Conservation (phyloP, 768 basidiomycete species). For the Neoboletus magnificus region DNA sequence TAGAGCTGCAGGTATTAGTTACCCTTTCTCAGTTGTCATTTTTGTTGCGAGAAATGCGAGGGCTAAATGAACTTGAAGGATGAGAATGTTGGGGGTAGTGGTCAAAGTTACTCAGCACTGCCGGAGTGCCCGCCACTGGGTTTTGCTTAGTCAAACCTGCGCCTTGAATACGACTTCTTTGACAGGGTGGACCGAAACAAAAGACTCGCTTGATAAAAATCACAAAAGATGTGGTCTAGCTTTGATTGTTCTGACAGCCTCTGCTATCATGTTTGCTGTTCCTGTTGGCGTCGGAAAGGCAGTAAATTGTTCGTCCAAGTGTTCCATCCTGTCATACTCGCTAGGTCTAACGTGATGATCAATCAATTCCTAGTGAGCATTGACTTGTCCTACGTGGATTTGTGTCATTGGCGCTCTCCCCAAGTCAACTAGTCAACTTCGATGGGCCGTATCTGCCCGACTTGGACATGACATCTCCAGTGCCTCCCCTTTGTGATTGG, state of each 20-base stretch:
- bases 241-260: not conserved
- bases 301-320: not conserved
- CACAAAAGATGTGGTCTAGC: not conserved
- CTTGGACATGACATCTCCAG: not conserved
- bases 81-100: constrained; percentile 11
- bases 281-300: not conserved
- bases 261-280: not conserved
- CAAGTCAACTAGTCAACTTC: not conserved
- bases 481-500: not conserved
- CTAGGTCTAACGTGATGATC: not conserved
- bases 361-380: not conserved
- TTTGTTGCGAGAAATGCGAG: constrained; percentile 9
- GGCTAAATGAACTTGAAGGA: constrained; percentile 5
- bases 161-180: not conserved
- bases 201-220: not conserved
- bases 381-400: no score
- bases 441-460: no score
- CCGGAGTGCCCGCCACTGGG: constrained; percentile 11
- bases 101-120: constrained; percentile 7
- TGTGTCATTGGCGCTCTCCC: not conserved
- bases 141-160: constrained; percentile 22
- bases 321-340: not conserved
- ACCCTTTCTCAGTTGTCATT: constrained; percentile 46
- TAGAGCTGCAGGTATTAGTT: constrained; percentile 13
- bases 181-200: not conserved